Evolutionary conservation across 768 basidiomycete species (phyloP).

Genomic region (Tricholoma terreum): DNA sequence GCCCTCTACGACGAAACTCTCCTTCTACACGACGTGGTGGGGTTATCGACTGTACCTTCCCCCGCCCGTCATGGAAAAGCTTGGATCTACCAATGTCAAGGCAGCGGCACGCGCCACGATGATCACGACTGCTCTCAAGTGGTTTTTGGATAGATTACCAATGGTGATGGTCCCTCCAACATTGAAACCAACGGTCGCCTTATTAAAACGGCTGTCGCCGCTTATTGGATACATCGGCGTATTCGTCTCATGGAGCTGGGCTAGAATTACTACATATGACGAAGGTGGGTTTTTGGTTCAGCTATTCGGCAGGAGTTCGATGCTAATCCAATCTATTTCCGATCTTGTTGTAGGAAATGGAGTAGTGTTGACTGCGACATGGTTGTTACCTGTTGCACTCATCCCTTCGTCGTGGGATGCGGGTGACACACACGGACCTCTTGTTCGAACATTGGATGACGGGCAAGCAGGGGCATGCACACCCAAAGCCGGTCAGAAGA

Average conservation of each 20-base stretch:
- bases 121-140: slow-evolving; percentile 70
- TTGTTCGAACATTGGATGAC: neutral
- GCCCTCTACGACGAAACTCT: slow-evolving; percentile 71
- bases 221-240: slow-evolving; percentile 70
- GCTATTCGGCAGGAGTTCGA: neutral
- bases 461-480: neutral
- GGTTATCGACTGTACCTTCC: slow-evolving; percentile 78
- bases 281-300: slow-evolving; percentile 43
- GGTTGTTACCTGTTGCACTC: slow-evolving; percentile 74
- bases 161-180: slow-evolving; percentile 55
- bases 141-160: slow-evolving; percentile 67
- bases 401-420: slow-evolving; percentile 74
- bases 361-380: slow-evolving; percentile 79
- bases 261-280: slow-evolving; percentile 61
- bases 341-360: slow-evolving; percentile 53
- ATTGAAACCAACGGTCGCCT: slow-evolving; percentile 50
- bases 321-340: neutral
- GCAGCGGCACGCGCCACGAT: slow-evolving; percentile 74
- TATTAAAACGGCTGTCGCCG: slow-evolving; percentile 63
- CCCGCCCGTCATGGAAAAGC: slow-evolving; percentile 64
- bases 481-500: neutral
- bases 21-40: slow-evolving; percentile 77
- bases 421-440: slow-evolving; percentile 37
- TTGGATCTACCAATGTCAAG: slow-evolving; percentile 61
- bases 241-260: slow-evolving; percentile 80